phyloP scores from a whole-genome alignment of 2,329 filamentous ascomycete genomes.

The Phaeomoniella chlamydospora region DNA sequence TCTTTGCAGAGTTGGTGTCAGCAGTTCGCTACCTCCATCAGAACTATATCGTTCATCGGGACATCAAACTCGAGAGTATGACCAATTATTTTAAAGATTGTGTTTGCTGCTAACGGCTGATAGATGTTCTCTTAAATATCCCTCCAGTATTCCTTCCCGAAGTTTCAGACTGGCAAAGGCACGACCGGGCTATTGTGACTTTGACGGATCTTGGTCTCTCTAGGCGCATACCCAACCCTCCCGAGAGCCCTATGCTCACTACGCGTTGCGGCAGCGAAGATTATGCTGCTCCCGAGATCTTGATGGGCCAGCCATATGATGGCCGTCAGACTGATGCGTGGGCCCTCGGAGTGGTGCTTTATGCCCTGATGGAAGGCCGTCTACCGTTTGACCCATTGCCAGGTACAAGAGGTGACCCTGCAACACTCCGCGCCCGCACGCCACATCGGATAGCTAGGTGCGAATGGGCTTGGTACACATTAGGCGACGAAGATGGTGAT shows the following conservation, averaged over 20 bases:
- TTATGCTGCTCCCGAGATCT: conserved; percentile 90
- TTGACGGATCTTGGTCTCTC: conserved; percentile 87
- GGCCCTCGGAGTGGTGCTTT: conserved; percentile 86
- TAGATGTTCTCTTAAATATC: conserved; percentile 85
- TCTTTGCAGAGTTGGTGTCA: conserved; percentile 78
- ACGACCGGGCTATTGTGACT: conserved; percentile 72
- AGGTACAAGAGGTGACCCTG: conserved; percentile 55
- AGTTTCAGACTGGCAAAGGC: conserved; percentile 53
- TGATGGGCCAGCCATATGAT: conserved; percentile 90
- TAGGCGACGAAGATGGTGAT: conserved; percentile 69
- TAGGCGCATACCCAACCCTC: conserved; percentile 57
- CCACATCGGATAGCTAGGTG: conserved; percentile 90
- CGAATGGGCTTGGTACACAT: conserved; percentile 90
- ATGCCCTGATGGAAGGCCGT: conserved; percentile 83
- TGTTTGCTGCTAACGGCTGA: conserved; percentile 8
- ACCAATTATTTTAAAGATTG: conserved; percentile 11
- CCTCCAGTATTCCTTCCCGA: conserved; percentile 52
- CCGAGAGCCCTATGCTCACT: conserved; percentile 73
- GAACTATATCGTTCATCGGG: conserved; percentile 79
- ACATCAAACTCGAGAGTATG: conserved; percentile 96
- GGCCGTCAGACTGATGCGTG: conserved; percentile 85
- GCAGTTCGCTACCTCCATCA: conserved; percentile 78
- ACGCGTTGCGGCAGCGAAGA: conserved; percentile 94
- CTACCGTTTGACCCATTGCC: conserved; percentile 86
- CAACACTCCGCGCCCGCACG: conserved; percentile 64